Evolutionary conservation across 192 early-diverging fungal genomes (phyloP).

Genomic region (Coemansia pectinata): DNA sequence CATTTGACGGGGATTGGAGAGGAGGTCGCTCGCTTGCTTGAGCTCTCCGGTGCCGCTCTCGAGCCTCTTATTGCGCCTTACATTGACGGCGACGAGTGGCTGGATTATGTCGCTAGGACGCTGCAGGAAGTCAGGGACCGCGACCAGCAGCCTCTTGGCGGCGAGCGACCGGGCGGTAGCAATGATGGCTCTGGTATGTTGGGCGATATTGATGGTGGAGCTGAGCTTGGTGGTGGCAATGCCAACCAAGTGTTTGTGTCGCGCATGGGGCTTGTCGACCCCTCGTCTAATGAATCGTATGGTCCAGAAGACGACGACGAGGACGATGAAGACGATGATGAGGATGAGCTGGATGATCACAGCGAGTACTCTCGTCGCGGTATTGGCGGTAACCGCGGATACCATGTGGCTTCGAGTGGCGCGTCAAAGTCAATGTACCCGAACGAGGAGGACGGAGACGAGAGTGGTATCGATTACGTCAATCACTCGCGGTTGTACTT

Average conservation of each 20-base stretch:
- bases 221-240: conserved; percentile 16
- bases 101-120: conserved; percentile 48
- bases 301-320: conserved; percentile 39
- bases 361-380: conserved; percentile 12
- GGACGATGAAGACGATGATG: conserved; percentile 40
- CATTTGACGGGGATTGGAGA: conserved; percentile 97
- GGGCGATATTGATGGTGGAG: conserved; percentile 12
- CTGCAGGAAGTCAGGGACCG: conserved; percentile 45
- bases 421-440: conserved; percentile 20
- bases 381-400: not conserved
- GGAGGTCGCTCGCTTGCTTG: conserved; percentile 88
- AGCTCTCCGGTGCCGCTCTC: conserved; percentile 59
- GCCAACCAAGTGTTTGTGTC: conserved; percentile 51
- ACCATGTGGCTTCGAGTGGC: not conserved
- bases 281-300: conserved; percentile 22
- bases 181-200: not conserved
- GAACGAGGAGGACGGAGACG: conserved; percentile 34
- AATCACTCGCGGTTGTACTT: conserved; percentile 26
- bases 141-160: conserved; percentile 54
- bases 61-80: conserved; percentile 47
- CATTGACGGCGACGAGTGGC: conserved; percentile 54
- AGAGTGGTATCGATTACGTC: conserved; percentile 25
- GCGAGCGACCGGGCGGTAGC: conserved; percentile 39
- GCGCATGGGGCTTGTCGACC: conserved; percentile 48
- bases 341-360: conserved; percentile 18